A percentile compares a stretch with the other conserved stretches of the same genome.
Evolutionary conservation across 345 rosid genomes (phyloP).

Genomic region (Corchorus capsularis): DNA sequence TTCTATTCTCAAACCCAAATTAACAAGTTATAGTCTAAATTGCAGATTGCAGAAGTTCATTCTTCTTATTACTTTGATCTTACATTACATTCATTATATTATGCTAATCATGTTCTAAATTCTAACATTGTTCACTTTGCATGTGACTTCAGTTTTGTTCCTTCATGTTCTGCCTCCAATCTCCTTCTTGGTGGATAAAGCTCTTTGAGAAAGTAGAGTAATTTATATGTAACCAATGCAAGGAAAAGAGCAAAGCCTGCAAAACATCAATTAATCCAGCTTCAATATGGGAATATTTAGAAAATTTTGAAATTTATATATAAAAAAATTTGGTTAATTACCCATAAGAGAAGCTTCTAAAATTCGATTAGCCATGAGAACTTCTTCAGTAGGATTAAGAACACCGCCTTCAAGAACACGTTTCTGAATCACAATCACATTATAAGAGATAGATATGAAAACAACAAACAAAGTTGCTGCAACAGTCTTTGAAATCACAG

Average conservation of each 20-base stretch:
- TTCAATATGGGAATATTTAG: too few relatives aligned
- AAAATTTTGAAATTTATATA: not conserved
- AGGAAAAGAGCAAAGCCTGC: constrained; percentile 47
- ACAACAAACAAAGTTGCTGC: constrained; percentile 44
- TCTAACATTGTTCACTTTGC: not conserved
- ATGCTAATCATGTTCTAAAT: too few relatives aligned
- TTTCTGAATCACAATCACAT: constrained; percentile 25
- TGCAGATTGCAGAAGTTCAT: constrained; percentile 5
- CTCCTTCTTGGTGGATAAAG: constrained; percentile 16
- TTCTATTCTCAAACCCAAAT: not conserved
- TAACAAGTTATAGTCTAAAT: not conserved
- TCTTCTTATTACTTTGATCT: not conserved
- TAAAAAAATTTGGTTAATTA: constrained; percentile 16
- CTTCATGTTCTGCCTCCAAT: constrained; percentile 11
- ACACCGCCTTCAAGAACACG: constrained; percentile 35
- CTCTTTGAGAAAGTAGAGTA: constrained; percentile 36
- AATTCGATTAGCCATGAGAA: constrained; percentile 41
- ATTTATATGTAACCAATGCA: constrained; percentile 38
- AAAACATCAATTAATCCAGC: not conserved
- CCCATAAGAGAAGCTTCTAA: constrained; percentile 57
- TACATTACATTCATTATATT: not conserved
- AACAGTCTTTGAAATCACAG: constrained; percentile 44
- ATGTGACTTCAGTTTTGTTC: constrained; percentile 10
- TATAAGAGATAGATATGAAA: constrained; percentile 30
- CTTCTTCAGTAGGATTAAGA: constrained; percentile 48